These are phyloP conservation scores for Rhizophora mangle DNA, from an alignment of 345 rosid species.

Conservation along the genomic window DNA sequence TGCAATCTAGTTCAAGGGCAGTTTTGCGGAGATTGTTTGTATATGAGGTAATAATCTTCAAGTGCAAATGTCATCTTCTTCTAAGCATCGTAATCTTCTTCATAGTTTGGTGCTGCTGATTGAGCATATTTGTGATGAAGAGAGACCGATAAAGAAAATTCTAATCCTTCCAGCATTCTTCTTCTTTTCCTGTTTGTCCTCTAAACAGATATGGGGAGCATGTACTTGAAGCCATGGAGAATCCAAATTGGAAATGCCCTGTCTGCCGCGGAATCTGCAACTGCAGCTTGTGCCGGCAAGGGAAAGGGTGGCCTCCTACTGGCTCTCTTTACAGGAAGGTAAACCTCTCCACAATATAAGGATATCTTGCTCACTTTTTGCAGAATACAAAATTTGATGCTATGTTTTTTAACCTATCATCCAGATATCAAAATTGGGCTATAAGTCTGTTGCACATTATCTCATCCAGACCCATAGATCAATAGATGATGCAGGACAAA, in stretches of 20 bases:
- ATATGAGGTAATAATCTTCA: slow-evolving; percentile 56
- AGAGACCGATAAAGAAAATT: background rate
- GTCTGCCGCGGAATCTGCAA: slow-evolving; percentile 89
- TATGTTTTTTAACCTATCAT: slow-evolving; percentile 17
- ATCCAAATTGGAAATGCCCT: slow-evolving; percentile 80
- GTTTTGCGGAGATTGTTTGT: slow-evolving; percentile 93
- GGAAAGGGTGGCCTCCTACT: slow-evolving; percentile 81
- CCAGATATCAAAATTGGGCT: slow-evolving; percentile 67
- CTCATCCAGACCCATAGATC: slow-evolving; percentile 58
- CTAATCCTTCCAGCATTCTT: background rate
- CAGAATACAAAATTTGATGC: background rate
- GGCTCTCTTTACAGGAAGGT: slow-evolving; percentile 76
- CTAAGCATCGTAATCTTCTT: background rate
- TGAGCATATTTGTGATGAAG: too few relatives aligned
- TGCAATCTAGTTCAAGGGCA: slow-evolving; percentile 73
- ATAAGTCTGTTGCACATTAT: slow-evolving; percentile 92
- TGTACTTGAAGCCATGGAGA: slow-evolving; percentile 79
- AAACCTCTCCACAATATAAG: background rate
- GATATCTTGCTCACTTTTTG: slow-evolving; percentile 1
- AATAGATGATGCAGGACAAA: slow-evolving; percentile 23
- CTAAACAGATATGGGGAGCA: slow-evolving; percentile 80
- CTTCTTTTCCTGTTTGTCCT: background rate
- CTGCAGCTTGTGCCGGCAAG: slow-evolving; percentile 81
- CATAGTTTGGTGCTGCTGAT: too few relatives aligned
- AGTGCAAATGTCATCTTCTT: background rate